Percentiles rank a stretch among this genome's conserved stretches.
phyloP scores from a whole-genome alignment of 1,284 basidiomycete species.

The Exobasidium cylindrosporum region DNA sequence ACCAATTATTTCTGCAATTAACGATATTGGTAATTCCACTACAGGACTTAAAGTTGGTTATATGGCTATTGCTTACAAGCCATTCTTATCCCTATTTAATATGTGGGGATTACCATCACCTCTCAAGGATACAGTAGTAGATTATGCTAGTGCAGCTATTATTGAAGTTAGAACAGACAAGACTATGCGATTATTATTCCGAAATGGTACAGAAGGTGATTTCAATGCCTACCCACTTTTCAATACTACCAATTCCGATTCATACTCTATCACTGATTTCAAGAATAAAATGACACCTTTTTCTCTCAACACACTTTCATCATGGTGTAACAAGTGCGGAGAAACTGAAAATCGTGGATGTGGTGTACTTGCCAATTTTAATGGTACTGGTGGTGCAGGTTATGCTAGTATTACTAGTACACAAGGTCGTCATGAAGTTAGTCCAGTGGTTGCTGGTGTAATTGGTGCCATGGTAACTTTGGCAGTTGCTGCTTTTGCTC shows the following conservation, averaged over 20 bases:
- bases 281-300: constrained; percentile 67
- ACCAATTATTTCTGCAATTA: constrained; percentile 68
- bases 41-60: constrained; percentile 74
- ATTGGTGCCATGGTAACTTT: constrained; percentile 44
- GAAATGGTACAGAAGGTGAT: constrained; percentile 67
- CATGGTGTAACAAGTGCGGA: constrained; percentile 57
- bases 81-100: constrained; percentile 80
- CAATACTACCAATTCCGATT: constrained; percentile 57
- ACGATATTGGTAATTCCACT: constrained; percentile 72
- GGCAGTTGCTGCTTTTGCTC: constrained; percentile 27
- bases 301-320: constrained; percentile 53
- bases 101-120: constrained; percentile 56
- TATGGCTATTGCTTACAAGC: constrained; percentile 74
- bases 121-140: constrained; percentile 60
- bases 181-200: constrained; percentile 72
- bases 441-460: constrained; percentile 42
- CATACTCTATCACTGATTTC: constrained; percentile 70
- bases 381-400: constrained; percentile 39
- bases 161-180: constrained; percentile 65
- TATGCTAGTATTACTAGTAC: constrained; percentile 34
- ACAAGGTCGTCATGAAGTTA: constrained; percentile 38
- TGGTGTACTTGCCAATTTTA: constrained; percentile 33
- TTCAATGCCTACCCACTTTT: constrained; percentile 48
- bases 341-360: constrained; percentile 38
- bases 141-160: constrained; percentile 72